Conservation (phyloP, 31 red algal genomes). For the Porphyra umbilicalis region DNA sequence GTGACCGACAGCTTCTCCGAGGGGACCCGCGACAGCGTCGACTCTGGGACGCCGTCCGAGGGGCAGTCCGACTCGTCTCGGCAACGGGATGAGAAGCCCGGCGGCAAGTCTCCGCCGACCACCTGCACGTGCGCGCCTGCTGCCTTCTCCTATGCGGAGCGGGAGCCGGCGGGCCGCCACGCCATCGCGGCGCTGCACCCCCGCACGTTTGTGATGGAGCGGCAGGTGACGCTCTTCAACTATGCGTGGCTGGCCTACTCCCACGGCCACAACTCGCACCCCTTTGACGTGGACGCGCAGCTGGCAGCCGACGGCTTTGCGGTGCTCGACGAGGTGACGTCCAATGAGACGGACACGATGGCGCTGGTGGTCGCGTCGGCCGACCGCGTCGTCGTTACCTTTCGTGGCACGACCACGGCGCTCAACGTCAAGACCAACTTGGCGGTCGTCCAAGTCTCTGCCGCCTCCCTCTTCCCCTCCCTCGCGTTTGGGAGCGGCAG, state of each 20-base stretch:
- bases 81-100: too few species aligned
- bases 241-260: slow-evolving; percentile 1
- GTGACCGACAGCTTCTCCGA: too few species aligned
- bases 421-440: background rate
- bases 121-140: slow-evolving; percentile 7
- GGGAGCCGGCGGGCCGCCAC: background rate
- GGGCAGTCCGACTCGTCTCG: too few species aligned
- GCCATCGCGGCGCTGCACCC: background rate
- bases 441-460: background rate
- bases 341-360: background rate
- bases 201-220: background rate
- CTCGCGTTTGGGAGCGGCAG: slow-evolving; percentile 13
- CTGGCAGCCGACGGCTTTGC: slow-evolving; percentile 9
- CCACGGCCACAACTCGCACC: slow-evolving; percentile 22
- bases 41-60: slow-evolving; percentile 28
- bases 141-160: background rate
- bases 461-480: background rate
- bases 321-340: background rate
- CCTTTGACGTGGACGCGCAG: slow-evolving; percentile 23
- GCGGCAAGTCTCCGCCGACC: background rate
- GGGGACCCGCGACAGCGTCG: too few species aligned
- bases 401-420: background rate
- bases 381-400: background rate
- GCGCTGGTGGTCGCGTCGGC: background rate
- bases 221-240: slow-evolving; percentile 3